phyloP scores from a whole-genome alignment of 2,329 filamentous ascomycete genomes.

The Penicillium palitans region DNA sequence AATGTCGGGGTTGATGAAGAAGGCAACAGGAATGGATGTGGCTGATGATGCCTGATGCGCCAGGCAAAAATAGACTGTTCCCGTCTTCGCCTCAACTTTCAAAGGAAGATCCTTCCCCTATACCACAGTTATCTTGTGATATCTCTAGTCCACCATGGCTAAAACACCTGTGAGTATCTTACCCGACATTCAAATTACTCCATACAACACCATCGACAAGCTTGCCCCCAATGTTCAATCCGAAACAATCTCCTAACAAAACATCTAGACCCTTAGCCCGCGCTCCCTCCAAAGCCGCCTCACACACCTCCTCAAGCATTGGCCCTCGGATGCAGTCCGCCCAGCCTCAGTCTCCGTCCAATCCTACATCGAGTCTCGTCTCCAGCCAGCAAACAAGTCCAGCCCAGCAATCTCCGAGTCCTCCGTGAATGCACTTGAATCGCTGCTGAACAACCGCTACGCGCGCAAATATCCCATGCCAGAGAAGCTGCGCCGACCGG shows the following conservation, averaged over 20 bases:
- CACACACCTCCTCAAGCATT: slow-evolving; percentile 44
- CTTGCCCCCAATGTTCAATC: neutral
- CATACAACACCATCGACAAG: neutral
- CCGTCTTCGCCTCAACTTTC: slow-evolving; percentile 5
- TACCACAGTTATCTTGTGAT: slow-evolving; percentile 1
- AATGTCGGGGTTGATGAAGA: slow-evolving; percentile 18
- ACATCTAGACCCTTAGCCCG: slow-evolving; percentile 27
- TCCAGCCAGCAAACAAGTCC: slow-evolving; percentile 23
- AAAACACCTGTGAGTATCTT: slow-evolving; percentile 23
- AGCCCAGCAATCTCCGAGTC: slow-evolving; percentile 32
- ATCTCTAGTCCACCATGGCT: slow-evolving; percentile 23
- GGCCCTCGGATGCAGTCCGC: slow-evolving; percentile 47
- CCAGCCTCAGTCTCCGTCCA: slow-evolving; percentile 49
- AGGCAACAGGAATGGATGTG: slow-evolving; percentile 27
- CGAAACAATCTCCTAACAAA: slow-evolving; percentile 8
- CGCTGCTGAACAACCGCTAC: slow-evolving; percentile 61
- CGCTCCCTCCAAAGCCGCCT: slow-evolving; percentile 40
- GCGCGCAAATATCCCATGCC: slow-evolving; percentile 52
- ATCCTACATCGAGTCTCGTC: slow-evolving; percentile 40
- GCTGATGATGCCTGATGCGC: slow-evolving; percentile 23
- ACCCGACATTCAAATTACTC: neutral
- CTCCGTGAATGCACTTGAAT: slow-evolving; percentile 59
- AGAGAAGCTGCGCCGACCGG: slow-evolving; percentile 49
- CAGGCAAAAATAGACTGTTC: slow-evolving; percentile 11
- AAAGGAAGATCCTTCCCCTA: slow-evolving; percentile 1